Conservation (phyloP, 2,329 filamentous ascomycete species). For the Fusarium sp. region DNA sequence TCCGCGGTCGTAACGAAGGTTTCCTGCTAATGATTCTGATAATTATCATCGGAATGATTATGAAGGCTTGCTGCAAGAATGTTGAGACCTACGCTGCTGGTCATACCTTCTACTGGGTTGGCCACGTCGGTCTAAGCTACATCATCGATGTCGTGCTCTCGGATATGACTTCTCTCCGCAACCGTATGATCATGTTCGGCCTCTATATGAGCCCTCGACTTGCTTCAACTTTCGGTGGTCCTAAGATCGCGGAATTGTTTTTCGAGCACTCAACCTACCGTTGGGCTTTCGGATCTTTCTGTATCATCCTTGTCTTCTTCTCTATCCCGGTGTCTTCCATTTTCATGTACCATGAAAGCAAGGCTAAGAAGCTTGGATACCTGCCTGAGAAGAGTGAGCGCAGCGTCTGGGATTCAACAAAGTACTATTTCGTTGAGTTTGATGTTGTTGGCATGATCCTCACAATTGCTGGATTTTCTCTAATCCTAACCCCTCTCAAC, state of each 20-base stretch:
- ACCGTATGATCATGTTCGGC: constrained; percentile 60
- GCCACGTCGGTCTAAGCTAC: constrained; percentile 58
- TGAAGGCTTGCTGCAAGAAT: constrained; percentile 71
- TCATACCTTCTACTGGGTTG: constrained; percentile 74
- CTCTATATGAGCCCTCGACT: constrained; percentile 60
- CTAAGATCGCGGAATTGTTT: constrained; percentile 42
- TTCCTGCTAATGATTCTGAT: constrained; percentile 58
- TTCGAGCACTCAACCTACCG: constrained; percentile 42
- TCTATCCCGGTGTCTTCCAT: constrained; percentile 69
- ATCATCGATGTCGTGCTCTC: constrained; percentile 58
- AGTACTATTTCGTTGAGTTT: constrained; percentile 42
- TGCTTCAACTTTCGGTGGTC: constrained; percentile 58
- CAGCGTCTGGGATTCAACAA: constrained; percentile 59
- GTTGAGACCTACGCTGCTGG: constrained; percentile 71
- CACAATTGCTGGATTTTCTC: constrained; percentile 62
- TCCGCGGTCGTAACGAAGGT: constrained; percentile 62
- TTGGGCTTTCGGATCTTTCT: constrained; percentile 69
- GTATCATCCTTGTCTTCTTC: constrained; percentile 71
- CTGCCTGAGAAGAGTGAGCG: constrained; percentile 56
- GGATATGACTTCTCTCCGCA: constrained; percentile 58
- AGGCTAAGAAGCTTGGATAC: constrained; percentile 65
- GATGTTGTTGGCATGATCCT: constrained; percentile 64
- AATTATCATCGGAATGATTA: constrained; percentile 66
- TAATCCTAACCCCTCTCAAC: constrained; percentile 73
- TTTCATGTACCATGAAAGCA: constrained; percentile 66